Evolutionary conservation across 805 yeast species (phyloP), one percentile per base, ranked within the genome.

Genomic region (Yarrowia sp.): DNA sequence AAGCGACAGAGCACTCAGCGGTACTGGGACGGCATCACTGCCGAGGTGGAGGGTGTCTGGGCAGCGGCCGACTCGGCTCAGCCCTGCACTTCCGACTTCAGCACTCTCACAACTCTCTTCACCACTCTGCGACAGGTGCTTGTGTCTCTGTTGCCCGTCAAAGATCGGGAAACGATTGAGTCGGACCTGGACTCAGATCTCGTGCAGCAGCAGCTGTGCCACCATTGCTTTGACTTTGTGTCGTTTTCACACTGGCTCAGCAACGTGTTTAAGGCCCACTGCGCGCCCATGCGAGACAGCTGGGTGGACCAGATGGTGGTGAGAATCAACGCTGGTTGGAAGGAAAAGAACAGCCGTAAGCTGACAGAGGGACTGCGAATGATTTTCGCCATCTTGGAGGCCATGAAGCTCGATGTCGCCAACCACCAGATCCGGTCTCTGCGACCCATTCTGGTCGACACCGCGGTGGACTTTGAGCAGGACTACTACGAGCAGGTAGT

Each of bases 361-460:
- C 79, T 92, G 47, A 89, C 91, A 38, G 91, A 87, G 40, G 97
- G 96, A 0, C 79, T 94, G 66, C 83, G 92, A 68, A 84, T 87
- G 76, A 83, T 91, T 9, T 91, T 93, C 75, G 88, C 90, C 69
- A 89, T 94, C 68, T 81, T 94, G 70, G 98, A 93, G 77, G 94
- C 96, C 12, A 92, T 93, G 96, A 94, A 93, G 76, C 81, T 93
- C 70, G 98, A 94, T 74, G 95, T 92, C 68, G 97, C 98, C 15
- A 93, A 93, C 78, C 97, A 93, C 75, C 97, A 93, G 78, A 91
- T 94, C 67, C 83, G 97, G 71, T 86, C 91, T 20, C 80, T 92
- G 66, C 83, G 97, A 73, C 96, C 97, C 1, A 88, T 89, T 1
- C 81, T 94, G 58, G 86, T 92, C 68, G 92, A 91, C 73, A 90